phyloP scores from a whole-genome alignment of 495 filamentous ascomycete genomes.

The Cladorrhinum samala region DNA sequence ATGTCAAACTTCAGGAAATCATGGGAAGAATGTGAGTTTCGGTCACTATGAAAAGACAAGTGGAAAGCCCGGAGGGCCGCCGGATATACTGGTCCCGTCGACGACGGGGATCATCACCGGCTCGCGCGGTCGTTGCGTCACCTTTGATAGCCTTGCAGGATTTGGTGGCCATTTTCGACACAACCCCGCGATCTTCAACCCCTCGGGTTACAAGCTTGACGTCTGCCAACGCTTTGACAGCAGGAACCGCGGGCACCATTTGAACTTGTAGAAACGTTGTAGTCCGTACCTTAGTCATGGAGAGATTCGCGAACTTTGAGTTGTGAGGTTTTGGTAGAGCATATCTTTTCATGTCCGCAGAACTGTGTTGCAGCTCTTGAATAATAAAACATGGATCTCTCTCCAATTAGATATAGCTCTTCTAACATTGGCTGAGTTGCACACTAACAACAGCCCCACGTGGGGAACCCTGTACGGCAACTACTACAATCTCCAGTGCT shows the following conservation, averaged over 20 bases:
- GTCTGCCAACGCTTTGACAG: background rate
- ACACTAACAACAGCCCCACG: background rate
- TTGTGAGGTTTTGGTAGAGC: too few species aligned
- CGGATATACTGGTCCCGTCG: conserved; percentile 1
- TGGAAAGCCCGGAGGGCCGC: background rate
- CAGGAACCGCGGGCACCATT: background rate
- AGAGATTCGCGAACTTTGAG: conserved; percentile 79
- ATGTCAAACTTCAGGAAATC: background rate
- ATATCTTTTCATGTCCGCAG: too few species aligned
- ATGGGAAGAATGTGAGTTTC: background rate
- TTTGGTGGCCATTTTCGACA: background rate
- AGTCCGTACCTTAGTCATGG: too few species aligned
- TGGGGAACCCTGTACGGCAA: conserved; percentile 4
- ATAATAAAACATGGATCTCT: too few species aligned
- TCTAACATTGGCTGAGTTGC: background rate
- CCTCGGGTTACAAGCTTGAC: background rate
- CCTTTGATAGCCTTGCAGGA: conserved; percentile 9
- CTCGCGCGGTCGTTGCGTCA: conserved; percentile 9
- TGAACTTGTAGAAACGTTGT: background rate
- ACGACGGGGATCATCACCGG: background rate
- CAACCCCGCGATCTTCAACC: conserved; percentile 4
- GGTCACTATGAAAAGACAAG: background rate
- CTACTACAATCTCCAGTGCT: background rate
- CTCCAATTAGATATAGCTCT: background rate
- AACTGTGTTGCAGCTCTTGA: too few species aligned